These are phyloP conservation scores for Schizophyllum amplum DNA, from an alignment of 1,284 basidiomycete species.

Conservation along the genomic window DNA sequence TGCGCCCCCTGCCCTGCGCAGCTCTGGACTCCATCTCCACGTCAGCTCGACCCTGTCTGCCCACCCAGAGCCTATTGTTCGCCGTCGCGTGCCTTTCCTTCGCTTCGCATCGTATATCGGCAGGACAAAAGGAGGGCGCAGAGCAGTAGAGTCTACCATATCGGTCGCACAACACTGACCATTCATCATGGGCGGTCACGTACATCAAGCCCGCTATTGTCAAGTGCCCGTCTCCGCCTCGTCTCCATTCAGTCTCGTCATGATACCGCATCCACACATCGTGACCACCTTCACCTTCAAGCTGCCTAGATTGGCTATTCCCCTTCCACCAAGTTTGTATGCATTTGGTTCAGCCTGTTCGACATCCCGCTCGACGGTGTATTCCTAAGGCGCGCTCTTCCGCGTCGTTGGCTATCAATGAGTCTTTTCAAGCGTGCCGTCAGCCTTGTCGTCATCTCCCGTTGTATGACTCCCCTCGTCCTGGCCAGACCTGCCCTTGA, in stretches of 20 bases:
- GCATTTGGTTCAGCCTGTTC: background rate
- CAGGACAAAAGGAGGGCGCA: background rate
- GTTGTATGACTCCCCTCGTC: background rate
- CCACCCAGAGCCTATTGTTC: background rate
- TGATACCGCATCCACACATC: background rate
- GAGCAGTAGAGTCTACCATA: background rate
- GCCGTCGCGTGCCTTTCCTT: background rate
- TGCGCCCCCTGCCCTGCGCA: no score
- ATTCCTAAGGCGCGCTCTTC: no score
- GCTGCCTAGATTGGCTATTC: background rate
- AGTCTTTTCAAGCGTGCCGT: background rate
- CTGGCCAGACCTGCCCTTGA: background rate
- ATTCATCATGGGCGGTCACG: background rate
- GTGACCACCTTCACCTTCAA: background rate
- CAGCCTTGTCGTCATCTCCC: background rate
- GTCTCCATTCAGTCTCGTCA: background rate
- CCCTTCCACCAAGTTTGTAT: background rate
- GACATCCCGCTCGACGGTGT: no score
- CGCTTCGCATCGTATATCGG: background rate
- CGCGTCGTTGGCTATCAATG: no score
- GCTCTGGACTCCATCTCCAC: background rate
- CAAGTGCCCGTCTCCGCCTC: background rate
- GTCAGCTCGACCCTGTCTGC: background rate
- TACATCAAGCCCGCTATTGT: background rate
- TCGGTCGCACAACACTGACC: background rate